phyloP scores from a whole-genome alignment of 2,329 filamentous ascomycete genomes.

The Phaeosphaeria sp. region DNA sequence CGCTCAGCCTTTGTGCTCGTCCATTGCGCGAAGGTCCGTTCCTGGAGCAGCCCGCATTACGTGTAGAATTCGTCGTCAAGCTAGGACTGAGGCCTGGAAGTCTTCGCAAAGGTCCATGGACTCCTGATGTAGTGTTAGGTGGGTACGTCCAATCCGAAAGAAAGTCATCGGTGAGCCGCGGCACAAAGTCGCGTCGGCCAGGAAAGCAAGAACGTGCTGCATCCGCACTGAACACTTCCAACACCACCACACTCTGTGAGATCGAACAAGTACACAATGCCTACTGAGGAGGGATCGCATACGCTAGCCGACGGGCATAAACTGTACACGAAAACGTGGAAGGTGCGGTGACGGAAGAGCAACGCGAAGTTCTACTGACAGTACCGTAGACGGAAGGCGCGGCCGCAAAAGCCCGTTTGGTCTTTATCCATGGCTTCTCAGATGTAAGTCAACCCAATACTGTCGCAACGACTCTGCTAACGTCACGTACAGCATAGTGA shows the following conservation, averaged over 20 bases:
- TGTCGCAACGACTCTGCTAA: neutral
- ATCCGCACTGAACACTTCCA: neutral
- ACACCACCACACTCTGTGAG: neutral
- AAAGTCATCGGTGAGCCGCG: neutral
- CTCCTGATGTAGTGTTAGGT: slow-evolving; percentile 5
- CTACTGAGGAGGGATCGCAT: slow-evolving; percentile 60
- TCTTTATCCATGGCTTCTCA: slow-evolving; percentile 89
- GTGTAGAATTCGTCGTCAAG: neutral
- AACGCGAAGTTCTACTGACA: slow-evolving; percentile 10
- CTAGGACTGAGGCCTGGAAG: neutral
- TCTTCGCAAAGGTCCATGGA: neutral
- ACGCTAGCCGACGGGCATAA: slow-evolving; percentile 59
- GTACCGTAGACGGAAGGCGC: slow-evolving; percentile 59
- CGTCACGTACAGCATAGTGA: slow-evolving; percentile 14
- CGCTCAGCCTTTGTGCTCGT: neutral
- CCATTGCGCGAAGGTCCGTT: neutral
- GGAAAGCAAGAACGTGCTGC: neutral
- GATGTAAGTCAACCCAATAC: slow-evolving; percentile 54
- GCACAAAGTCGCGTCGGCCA: neutral
- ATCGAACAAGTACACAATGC: slow-evolving; percentile 27
- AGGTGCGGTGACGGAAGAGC: slow-evolving; percentile 45
- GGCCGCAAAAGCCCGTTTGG: slow-evolving; percentile 69
- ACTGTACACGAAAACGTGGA: slow-evolving; percentile 69
- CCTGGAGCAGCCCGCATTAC: neutral
- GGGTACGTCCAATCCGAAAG: neutral